phyloP scores from a whole-genome alignment of 495 filamentous ascomycete species.

The Baudoinia panamericana region DNA sequence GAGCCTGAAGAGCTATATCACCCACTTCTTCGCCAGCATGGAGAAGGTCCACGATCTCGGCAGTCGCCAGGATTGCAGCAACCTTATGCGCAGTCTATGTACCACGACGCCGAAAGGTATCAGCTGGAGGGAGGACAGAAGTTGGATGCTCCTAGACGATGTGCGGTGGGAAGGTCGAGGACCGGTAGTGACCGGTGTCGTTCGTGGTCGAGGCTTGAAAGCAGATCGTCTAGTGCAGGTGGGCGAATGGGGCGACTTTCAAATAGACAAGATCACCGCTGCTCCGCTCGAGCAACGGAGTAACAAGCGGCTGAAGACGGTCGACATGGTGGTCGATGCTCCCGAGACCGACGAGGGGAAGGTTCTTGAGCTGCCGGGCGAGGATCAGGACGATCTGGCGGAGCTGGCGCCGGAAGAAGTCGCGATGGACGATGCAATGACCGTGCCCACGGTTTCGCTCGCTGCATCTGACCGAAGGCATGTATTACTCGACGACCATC shows the following conservation, averaged over 20 bases:
- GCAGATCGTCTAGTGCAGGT: conserved; percentile 81
- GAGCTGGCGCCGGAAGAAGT: conserved; percentile 74
- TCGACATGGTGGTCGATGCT: conserved; percentile 58
- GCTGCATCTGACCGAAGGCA: conserved; percentile 51
- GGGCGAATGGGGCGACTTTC: conserved; percentile 89
- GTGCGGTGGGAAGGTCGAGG: conserved; percentile 47
- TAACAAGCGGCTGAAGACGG: conserved; percentile 42
- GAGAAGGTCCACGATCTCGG: conserved; percentile 81
- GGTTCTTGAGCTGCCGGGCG: conserved; percentile 54
- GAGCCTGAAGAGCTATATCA: conserved; percentile 80
- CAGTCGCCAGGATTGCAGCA: conserved; percentile 74
- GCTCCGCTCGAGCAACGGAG: conserved; percentile 44
- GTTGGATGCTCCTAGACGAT: conserved; percentile 85
- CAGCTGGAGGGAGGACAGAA: conserved; percentile 81
- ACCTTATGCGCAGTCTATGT: conserved; percentile 78
- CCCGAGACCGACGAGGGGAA: conserved; percentile 34
- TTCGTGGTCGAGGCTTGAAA: conserved; percentile 77
- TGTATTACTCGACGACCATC: conserved; percentile 88
- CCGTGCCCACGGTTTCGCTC: conserved; percentile 41
- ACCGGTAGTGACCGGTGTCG: conserved; percentile 69
- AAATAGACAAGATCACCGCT: conserved; percentile 74
- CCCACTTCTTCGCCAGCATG: conserved; percentile 78
- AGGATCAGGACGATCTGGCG: conserved; percentile 68
- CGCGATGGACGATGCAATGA: conserved; percentile 55
- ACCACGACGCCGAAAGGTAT: conserved; percentile 83